These are phyloP conservation scores for Dactylonectria estremocensis DNA, from an alignment of 2,329 filamentous ascomycete genomes.

Conservation along the genomic window DNA sequence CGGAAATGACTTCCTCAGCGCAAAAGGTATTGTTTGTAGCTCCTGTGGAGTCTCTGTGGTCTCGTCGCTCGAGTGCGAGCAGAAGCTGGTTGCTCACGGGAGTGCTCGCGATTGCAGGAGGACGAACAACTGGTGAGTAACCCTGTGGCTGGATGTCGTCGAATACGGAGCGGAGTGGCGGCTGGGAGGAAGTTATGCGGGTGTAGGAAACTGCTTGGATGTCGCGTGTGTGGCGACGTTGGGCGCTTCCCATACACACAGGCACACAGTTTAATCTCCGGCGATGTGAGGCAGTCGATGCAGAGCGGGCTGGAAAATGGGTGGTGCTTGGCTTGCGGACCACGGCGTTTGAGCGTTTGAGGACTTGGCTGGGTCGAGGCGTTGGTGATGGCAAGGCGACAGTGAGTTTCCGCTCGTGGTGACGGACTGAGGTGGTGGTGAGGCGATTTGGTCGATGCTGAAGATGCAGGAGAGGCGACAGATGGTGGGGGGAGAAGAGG, in stretches of 20 bases:
- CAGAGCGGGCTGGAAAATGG: neutral
- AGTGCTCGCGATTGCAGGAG: neutral
- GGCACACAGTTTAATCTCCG: neutral
- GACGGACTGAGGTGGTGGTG: neutral
- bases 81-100: neutral
- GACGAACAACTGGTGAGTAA: neutral
- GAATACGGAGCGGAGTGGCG: neutral
- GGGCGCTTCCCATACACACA: neutral
- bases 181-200: neutral
- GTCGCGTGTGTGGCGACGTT: neutral
- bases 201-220: neutral
- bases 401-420: neutral
- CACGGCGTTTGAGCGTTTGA: neutral
- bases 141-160: neutral
- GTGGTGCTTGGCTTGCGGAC: neutral
- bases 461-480: neutral
- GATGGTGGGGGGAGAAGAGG: neutral
- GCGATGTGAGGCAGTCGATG: neutral
- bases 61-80: neutral
- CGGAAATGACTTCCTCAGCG: neutral
- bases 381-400: neutral
- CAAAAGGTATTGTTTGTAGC: neutral
- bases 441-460: neutral
- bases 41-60: neutral
- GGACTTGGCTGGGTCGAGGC: neutral